Conservation (phyloP, 169 alveolate genomes). For the Plasmodium ovale region DNA sequence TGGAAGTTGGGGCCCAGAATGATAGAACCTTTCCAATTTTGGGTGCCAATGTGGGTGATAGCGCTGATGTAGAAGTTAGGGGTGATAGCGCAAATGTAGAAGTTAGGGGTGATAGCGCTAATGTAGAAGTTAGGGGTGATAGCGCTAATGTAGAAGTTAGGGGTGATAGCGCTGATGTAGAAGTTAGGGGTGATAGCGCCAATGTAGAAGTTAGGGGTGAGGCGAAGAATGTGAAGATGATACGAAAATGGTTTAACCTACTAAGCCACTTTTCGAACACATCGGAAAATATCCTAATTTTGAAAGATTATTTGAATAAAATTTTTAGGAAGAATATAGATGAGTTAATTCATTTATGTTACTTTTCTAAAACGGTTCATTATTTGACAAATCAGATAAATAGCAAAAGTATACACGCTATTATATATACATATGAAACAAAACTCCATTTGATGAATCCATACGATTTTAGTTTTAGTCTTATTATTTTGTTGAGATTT, state of each 20-base stretch:
- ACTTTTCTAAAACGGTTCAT: conserved; percentile 49
- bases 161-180: not conserved
- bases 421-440: conserved; percentile 34
- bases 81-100: not conserved
- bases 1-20: not conserved
- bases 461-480: conserved; percentile 57
- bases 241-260: conserved; percentile 36
- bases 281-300: conserved; percentile 24
- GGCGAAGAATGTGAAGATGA: conserved; percentile 41
- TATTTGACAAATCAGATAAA: conserved; percentile 56
- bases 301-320: conserved; percentile 65
- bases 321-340: conserved; percentile 58
- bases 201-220: not conserved
- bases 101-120: not conserved
- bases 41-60: not conserved
- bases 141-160: not conserved
- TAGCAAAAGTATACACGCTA: conserved; percentile 64
- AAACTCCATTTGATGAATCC: conserved; percentile 31
- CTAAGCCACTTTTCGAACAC: not conserved
- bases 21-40: no score
- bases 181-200: no score
- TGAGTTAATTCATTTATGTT: conserved; percentile 11
- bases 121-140: not conserved
- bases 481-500: conserved; percentile 34
- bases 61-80: not conserved